phyloP scores from a whole-genome alignment of 139 green algal species.

The Closterium sp. region DNA sequence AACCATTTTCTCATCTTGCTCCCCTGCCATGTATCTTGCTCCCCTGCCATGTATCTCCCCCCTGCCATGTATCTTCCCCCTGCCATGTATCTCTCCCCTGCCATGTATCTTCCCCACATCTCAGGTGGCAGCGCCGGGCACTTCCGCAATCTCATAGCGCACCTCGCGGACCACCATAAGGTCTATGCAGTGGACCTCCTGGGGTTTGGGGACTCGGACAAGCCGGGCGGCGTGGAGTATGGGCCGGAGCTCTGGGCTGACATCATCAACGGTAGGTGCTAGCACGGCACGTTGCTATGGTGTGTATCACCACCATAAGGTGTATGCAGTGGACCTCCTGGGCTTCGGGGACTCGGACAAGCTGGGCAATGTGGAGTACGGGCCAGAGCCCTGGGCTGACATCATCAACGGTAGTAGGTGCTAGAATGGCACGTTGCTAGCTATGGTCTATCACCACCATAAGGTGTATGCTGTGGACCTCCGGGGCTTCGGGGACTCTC shows the following conservation, averaged over 20 bases:
- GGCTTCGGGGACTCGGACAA: conserved; percentile 88
- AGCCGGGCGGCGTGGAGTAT: conserved; percentile 60
- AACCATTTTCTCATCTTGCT: background rate
- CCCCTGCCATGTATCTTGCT: background rate
- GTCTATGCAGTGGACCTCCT: conserved; percentile 82
- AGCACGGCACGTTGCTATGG: too few relatives aligned
- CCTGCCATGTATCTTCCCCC: background rate
- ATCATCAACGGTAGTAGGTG: conserved; percentile 38
- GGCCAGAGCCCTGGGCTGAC: conserved; percentile 53
- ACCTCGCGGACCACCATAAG: conserved; percentile 37
- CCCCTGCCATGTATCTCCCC: background rate
- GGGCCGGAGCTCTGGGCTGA: conserved; percentile 53
- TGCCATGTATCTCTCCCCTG: too few relatives aligned
- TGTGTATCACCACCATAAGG: conserved; percentile 53
- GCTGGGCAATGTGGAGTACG: conserved; percentile 51
- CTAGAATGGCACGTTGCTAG: too few relatives aligned
- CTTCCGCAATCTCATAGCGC: conserved; percentile 75
- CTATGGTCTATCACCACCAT: too few relatives aligned
- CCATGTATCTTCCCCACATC: background rate
- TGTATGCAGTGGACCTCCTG: conserved; percentile 80
- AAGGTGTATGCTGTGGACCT: conserved; percentile 79
- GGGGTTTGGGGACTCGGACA: conserved; percentile 84
- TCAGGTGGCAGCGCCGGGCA: conserved; percentile 66
- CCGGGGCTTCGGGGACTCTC: conserved; percentile 77
- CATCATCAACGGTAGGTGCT: conserved; percentile 34